A percentile compares a stretch with the other conserved stretches of the same genome.
Conservation (phyloP, 495 filamentous ascomycete genomes). For the Achaetomiella virescens region DNA sequence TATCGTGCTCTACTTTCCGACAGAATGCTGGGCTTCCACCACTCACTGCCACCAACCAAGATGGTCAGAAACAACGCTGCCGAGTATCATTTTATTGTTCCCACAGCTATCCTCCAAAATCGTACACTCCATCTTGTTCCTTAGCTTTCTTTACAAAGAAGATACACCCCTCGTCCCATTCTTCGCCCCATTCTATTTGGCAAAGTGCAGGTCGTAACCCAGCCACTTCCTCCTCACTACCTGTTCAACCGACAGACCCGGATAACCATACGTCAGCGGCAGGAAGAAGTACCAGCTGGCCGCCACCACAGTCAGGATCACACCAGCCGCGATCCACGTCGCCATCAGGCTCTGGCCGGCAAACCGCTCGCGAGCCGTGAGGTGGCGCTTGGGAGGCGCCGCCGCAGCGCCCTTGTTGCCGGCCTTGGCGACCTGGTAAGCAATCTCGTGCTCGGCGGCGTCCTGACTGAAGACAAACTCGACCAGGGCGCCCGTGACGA, state of each 20-base stretch:
- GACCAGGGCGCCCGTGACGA: constrained; percentile 91
- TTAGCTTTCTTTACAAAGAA: too few relatives aligned
- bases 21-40: too few relatives aligned
- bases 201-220: constrained; percentile 96
- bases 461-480: constrained; percentile 96
- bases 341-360: constrained; percentile 70
- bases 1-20: too few relatives aligned
- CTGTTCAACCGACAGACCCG: constrained; percentile 75
- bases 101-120: not conserved
- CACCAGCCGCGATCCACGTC: constrained; percentile 68
- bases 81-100: not conserved
- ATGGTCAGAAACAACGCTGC: not conserved
- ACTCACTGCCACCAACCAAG: not conserved
- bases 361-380: constrained; percentile 72
- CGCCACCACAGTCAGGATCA: constrained; percentile 62
- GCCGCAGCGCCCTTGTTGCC: constrained; percentile 41
- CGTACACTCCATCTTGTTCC: not conserved
- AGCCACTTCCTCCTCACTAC: constrained; percentile 90
- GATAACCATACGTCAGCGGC: constrained; percentile 90
- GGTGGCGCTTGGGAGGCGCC: constrained; percentile 39
- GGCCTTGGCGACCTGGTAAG: constrained; percentile 42
- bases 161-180: not conserved
- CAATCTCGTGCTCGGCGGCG: constrained; percentile 49
- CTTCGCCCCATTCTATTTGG: constrained; percentile 59
- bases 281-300: constrained; percentile 89